Percentiles rank a stretch among this genome's conserved stretches.
Conservation (phyloP, 352 stramenopile species). For the Elongisporangium anandrum region DNA sequence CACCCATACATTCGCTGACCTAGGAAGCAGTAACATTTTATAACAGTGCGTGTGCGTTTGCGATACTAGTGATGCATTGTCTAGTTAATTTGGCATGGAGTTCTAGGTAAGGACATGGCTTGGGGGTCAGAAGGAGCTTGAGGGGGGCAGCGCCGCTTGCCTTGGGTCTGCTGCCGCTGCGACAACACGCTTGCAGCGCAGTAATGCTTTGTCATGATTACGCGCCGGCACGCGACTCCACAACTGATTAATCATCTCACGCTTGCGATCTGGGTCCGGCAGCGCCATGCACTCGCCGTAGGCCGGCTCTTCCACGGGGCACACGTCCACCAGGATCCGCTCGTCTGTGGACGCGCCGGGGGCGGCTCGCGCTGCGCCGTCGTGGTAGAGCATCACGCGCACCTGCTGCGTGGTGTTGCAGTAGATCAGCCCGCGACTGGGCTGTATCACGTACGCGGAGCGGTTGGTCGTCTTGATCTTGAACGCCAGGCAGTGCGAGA, state of each 20-base stretch:
- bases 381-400: conserved; percentile 42
- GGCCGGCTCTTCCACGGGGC: not conserved
- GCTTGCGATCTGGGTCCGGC: not conserved
- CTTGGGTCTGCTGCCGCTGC: not conserved
- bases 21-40: not conserved
- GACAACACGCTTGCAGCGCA: not conserved
- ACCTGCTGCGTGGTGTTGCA: conserved; percentile 56
- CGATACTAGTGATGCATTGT: too few relatives aligned
- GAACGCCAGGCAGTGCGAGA: conserved; percentile 48
- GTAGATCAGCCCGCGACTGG: conserved; percentile 54
- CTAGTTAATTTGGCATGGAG: too few relatives aligned
- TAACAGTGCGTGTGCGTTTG: not conserved
- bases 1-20: not conserved
- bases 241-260: not conserved
- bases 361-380: conserved; percentile 14
- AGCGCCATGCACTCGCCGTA: not conserved
- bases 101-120: not conserved
- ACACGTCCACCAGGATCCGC: not conserved
- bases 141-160: not conserved
- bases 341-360: not conserved
- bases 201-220: not conserved
- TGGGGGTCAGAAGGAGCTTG: not conserved
- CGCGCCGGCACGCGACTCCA: not conserved
- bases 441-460: conserved; percentile 69
- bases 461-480: conserved; percentile 83